Percentiles rank a stretch among this genome's conserved stretches.
Conservation (phyloP, 2,329 filamentous ascomycete genomes). For the Fusarium keratoplasticum region DNA sequence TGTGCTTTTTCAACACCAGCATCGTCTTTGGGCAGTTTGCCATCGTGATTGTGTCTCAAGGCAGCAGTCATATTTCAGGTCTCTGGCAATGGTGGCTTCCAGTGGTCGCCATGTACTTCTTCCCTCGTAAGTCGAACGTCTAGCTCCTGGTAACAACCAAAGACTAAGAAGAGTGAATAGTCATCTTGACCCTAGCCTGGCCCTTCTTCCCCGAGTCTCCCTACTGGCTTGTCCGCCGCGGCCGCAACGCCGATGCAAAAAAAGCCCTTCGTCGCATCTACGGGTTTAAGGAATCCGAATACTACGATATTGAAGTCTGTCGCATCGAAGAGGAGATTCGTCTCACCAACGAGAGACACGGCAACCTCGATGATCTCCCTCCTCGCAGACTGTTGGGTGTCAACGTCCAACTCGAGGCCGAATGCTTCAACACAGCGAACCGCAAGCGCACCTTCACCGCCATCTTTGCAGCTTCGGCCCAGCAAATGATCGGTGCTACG, state of each 20-base stretch:
- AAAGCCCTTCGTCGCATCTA: conserved; percentile 39
- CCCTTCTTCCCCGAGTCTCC: conserved; percentile 53
- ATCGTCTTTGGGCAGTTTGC: conserved; percentile 52
- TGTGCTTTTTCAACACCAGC: conserved; percentile 52
- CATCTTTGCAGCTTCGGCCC: conserved; percentile 47
- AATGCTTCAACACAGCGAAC: conserved; percentile 48
- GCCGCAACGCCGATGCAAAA: conserved; percentile 12
- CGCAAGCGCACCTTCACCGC: conserved; percentile 50
- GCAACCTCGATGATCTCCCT: neutral
- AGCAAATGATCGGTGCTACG: conserved; percentile 52
- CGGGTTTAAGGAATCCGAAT: conserved; percentile 27
- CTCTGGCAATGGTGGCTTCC: conserved; percentile 49
- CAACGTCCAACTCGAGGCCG: conserved; percentile 7
- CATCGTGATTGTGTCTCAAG: conserved; percentile 39
- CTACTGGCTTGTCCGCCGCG: conserved; percentile 46
- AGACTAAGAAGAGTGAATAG: conserved; percentile 4
- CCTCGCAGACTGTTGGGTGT: conserved; percentile 5
- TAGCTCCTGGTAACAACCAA: neutral
- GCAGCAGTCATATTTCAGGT: conserved; percentile 34
- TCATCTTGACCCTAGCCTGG: conserved; percentile 36
- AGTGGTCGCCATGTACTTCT: conserved; percentile 48
- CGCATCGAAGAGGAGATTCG: conserved; percentile 44
- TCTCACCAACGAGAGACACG: conserved; percentile 24
- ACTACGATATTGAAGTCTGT: conserved; percentile 44
- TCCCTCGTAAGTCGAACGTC: conserved; percentile 40